Base-by-base conservation (phyloP, 345 rosid species). In the Euphorbia tirucalli region DNA sequence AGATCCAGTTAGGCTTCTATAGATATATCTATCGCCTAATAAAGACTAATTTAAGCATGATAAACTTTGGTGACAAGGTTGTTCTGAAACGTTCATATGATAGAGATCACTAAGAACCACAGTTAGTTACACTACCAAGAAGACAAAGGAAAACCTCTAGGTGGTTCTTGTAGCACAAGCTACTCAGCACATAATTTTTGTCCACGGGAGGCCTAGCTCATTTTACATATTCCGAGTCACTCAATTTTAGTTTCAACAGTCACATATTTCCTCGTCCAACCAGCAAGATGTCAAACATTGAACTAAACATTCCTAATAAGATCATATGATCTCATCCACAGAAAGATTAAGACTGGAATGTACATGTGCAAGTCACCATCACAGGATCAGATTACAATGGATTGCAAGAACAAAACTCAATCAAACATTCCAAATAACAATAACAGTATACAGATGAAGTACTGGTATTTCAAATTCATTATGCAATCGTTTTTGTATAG, bases 401-500 rank as follows among this genome's bases (percentile, higher is more conserved):
- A 63, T 43, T 21, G 54, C 68, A 41, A 13, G 4, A 64, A 43
- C 9, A 44, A 25, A 44, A 5, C 25, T 27, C 37, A 65, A 27
- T 4, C 69, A 44, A 21, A 44, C 22, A 44, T 25, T 35, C 61
- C 5, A 37, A 22, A 39, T 62, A 22, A 16, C 11, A 31, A 43
- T 18, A 49, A 61, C 62, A 64, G 35, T 1, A 64, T 11, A 54
- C 55, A 39, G 16, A 54, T 18, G 43, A 49, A 71, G 25, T 9
- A 24, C 3, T 30, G 4, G 44, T 35, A 50, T 1, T 11, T 52
- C 43, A 22, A 31, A 35, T 22, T 71, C 48, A 61, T 61, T n/a
- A 61, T 32, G n/a, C 2, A 18, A 69, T 69, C 63, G 56, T 2
- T 39, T 69, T 22, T 21, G 44, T 35, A 56, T 28, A 69, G 25